A percentile compares a stretch with the other conserved stretches of the same genome.
phyloP scores from a whole-genome alignment of 768 basidiomycete species.

The Dioszegia hungarica region DNA sequence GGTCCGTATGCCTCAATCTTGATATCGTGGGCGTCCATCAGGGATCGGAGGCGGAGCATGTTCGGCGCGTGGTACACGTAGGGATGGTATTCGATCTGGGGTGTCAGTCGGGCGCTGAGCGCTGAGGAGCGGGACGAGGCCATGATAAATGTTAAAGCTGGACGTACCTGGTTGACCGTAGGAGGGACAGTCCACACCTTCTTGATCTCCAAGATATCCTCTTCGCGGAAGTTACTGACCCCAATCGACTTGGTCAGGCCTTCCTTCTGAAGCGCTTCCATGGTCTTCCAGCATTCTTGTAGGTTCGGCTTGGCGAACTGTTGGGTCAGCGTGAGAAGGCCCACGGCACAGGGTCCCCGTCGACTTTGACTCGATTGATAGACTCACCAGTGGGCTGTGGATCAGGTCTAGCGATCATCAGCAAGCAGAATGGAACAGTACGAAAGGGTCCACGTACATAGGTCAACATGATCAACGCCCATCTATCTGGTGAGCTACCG shows the following conservation, averaged over 20 bases:
- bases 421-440: background rate
- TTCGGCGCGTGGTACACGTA: constrained; percentile 37
- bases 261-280: constrained; percentile 58
- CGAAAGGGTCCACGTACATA: constrained; percentile 47
- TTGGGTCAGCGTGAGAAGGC: background rate
- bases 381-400: constrained; percentile 39
- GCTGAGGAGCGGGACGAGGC: too few relatives aligned
- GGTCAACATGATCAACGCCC: constrained; percentile 18
- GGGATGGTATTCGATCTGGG: constrained; percentile 51
- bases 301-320: constrained; percentile 32
- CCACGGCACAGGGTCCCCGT: too few relatives aligned
- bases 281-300: constrained; percentile 58
- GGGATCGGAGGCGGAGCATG: constrained; percentile 35
- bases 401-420: constrained; percentile 53
- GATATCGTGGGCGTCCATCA: constrained; percentile 43
- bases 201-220: constrained; percentile 47
- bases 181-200: constrained; percentile 43
- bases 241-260: constrained; percentile 53
- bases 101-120: background rate
- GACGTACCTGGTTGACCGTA: constrained; percentile 47
- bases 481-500: constrained; percentile 3
- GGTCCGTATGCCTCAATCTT: constrained; percentile 37
- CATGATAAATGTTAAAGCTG: background rate
- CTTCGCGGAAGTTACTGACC: constrained; percentile 50
- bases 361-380: too few relatives aligned